Percentiles rank a stretch among this genome's conserved stretches.
phyloP scores from a whole-genome alignment of 2,329 filamentous ascomycete genomes.

The Monilinia fructigena region DNA sequence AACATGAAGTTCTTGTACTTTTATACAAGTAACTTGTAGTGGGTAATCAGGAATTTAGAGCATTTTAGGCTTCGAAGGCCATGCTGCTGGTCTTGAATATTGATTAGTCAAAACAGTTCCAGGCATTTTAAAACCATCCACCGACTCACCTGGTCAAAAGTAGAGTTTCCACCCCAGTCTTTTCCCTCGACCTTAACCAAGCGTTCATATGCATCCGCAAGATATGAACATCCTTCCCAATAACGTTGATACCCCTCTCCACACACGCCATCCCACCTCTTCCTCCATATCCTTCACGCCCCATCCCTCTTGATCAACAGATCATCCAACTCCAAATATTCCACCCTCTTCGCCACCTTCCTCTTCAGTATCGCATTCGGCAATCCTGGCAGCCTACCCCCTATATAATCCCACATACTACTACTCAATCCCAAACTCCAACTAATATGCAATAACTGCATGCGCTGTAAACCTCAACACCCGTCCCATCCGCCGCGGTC shows the following conservation, averaged over 20 bases:
- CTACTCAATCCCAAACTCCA: conserved; percentile 44
- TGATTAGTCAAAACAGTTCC: conserved; percentile 22
- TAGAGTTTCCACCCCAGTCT: conserved; percentile 35
- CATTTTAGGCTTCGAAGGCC: conserved; percentile 31
- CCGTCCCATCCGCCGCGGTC: conserved; percentile 24
- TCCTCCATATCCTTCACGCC: conserved; percentile 59
- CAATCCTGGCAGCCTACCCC: conserved; percentile 40
- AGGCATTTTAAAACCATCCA: background rate
- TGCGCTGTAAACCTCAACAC: conserved; percentile 39
- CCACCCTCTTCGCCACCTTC: conserved; percentile 54
- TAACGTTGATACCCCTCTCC: conserved; percentile 63
- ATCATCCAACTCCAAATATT: conserved; percentile 71
- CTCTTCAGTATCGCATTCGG: conserved; percentile 53
- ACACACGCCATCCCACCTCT: conserved; percentile 70
- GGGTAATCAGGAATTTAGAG: background rate
- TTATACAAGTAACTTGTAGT: conserved; percentile 10
- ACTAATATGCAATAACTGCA: conserved; percentile 45
- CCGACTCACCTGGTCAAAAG: conserved; percentile 41
- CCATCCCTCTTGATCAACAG: conserved; percentile 62
- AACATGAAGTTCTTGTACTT: conserved; percentile 15
- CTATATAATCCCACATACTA: conserved; percentile 47
- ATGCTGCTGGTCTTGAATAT: conserved; percentile 35
- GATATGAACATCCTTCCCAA: conserved; percentile 43
- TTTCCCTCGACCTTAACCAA: conserved; percentile 45
- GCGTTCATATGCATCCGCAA: conserved; percentile 42